Base-by-base conservation (phyloP, 805 yeast genomes). In the Myxozyma mucilagina region DNA sequence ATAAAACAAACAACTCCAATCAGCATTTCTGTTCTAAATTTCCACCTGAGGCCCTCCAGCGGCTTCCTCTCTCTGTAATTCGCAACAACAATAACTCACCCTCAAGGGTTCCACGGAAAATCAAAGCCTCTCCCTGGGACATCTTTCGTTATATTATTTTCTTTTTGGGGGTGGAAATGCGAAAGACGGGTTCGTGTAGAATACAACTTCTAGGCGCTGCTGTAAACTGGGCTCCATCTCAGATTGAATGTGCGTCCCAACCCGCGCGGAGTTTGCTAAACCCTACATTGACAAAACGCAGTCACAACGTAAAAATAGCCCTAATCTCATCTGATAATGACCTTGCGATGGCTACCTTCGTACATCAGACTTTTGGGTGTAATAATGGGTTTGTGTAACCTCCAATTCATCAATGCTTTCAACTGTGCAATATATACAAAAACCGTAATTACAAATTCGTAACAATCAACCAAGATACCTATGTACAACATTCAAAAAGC, bases 71-170 rank as follows among this genome's bases (percentile, higher is more conserved):
- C 41, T 10, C 47, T n/a, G 4, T 6, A 31, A 11, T 8, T 41
- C 44, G 16, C 32, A 38, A 53, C 36, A 54, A 36, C 51, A 44
- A 47, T 10, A 36, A 72, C 78, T 63, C 72, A 79, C 90, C 97
- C 84, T 93, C 97, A 80, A 94, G 88, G 87, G 98, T 90, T 80
- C 98, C 99, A 87, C 98, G 92, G 81, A 94, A 89, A 81, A 93
- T 48, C 62, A 63, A 50, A 60, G 59, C 63, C 53, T 62, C 68
- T 13, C 67, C 50, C 53, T 60, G 53, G 32, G 69, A 66, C 68
- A 64, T 64, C 14, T 24, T 61, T 52, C 10, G 11, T 32, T 41
- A 41, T 41, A 6, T 5, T 41, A 20, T 41, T 36, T 36, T 10
- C 16, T n/a, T 41, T 41, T n/a, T 14, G 16, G 44, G 44, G 35